Evolutionary conservation across 768 basidiomycete genomes (phyloP), one percentile per base, ranked within the genome.

Genomic region (Strobilomyces echinocephalus): DNA sequence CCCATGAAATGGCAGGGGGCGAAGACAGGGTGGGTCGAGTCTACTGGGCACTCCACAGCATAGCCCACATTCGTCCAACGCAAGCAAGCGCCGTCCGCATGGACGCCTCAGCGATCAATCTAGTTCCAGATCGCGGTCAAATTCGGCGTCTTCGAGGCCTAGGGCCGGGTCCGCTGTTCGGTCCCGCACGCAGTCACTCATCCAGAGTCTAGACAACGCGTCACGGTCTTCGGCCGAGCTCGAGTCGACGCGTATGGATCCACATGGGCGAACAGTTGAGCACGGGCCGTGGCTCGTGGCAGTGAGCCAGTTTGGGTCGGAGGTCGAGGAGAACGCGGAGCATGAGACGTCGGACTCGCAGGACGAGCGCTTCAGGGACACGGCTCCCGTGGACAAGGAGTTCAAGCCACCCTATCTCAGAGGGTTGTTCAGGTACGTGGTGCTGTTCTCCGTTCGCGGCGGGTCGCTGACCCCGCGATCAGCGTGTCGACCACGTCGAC

Each of bases 401-500:
- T 87, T 91, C 64, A 98, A 97, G 74, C 91, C 97, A 1, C 84
- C 97, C 43, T 95, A 91, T 72, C 73, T 98, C 64, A 99, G 98
- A 72, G 97, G 97, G 7, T 66, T 99, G 46, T 97, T 99, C 74
- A 94, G 91, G 86, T 91, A 56, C 72, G 50, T 49, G 24, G n/a
- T 48, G 11, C 26, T 15, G n/a, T 1, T 16, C 55, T 20, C 35
- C 46, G 39, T 43, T 39, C 45, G 49, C 50, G 46, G 46, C 33
- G 34, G 55, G 41, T 18, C 30, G 30, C 6, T 30, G 26, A 42
- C 53, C 34, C 52, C 45, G 43, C 47, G 36, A 44, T 9, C 58
- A 91, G 92, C 60, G 97, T 99, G 39, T 87, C 91, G 6, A 99
- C 97, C 7, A 99, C 97, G 2, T 89, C 93, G 26, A 93, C 93